phyloP scores from a whole-genome alignment of 2,329 filamentous ascomycete species.

The Sphaerulina musiva region DNA sequence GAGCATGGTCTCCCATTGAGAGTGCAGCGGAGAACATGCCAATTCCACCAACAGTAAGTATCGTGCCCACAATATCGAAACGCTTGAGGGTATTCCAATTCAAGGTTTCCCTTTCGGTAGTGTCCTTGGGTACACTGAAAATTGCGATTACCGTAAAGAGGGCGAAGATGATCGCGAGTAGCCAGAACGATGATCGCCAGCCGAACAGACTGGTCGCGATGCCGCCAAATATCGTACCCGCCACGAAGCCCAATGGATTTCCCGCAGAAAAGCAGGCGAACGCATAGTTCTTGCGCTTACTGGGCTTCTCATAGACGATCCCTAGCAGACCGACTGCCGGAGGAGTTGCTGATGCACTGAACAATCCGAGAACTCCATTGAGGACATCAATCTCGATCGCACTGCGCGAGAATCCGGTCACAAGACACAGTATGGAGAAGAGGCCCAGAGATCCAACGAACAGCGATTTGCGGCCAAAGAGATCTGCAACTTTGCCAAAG shows the following conservation, averaged over 20 bases:
- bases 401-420: slow-evolving; percentile 54
- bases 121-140: slow-evolving; percentile 56
- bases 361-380: slow-evolving; percentile 58
- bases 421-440: slow-evolving; percentile 52
- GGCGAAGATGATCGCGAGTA: slow-evolving; percentile 58
- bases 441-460: slow-evolving; percentile 55
- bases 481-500: slow-evolving; percentile 59
- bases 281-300: slow-evolving; percentile 56
- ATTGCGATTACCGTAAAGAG: slow-evolving; percentile 52
- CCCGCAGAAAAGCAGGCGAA: slow-evolving; percentile 58
- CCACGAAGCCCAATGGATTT: slow-evolving; percentile 52
- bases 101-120: slow-evolving; percentile 40
- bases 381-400: slow-evolving; percentile 57
- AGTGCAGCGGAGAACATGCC: slow-evolving; percentile 58
- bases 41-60: slow-evolving; percentile 57
- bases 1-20: slow-evolving; percentile 50
- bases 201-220: slow-evolving; percentile 55
- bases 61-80: slow-evolving; percentile 57
- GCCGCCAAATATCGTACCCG: slow-evolving; percentile 55
- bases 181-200: slow-evolving; percentile 58
- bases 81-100: slow-evolving; percentile 47
- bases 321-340: slow-evolving; percentile 60
- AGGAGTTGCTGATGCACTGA: slow-evolving; percentile 57
- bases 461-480: slow-evolving; percentile 57
- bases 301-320: slow-evolving; percentile 56